Conservation (phyloP, 2,329 filamentous ascomycete species). For the Mycosphaerella arachidis region DNA sequence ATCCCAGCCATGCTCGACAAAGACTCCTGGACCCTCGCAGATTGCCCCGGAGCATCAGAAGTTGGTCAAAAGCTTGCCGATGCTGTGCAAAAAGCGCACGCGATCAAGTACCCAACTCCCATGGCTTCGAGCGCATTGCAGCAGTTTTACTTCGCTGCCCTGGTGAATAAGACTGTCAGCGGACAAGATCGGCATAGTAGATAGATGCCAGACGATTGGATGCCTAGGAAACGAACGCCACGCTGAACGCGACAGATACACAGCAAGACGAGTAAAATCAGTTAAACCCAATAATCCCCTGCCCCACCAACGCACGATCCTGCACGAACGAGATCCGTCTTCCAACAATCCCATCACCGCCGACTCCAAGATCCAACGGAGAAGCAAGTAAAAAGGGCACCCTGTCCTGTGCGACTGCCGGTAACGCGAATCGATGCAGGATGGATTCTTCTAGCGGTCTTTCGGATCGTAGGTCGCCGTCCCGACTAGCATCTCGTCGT, state of each 20-base stretch:
- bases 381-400: conserved; percentile 17
- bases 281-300: conserved; percentile 30
- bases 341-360: conserved; percentile 26
- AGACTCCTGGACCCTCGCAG: conserved; percentile 32
- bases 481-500: conserved; percentile 13
- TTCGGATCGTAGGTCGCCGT: conserved; percentile 21
- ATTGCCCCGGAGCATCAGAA: conserved; percentile 36
- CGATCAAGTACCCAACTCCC: conserved; percentile 32
- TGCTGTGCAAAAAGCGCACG: conserved; percentile 39
- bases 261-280: conserved; percentile 11
- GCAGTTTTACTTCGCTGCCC: conserved; percentile 32
- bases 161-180: conserved; percentile 21
- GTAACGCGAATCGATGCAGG: conserved; percentile 19
- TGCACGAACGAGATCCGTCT: conserved; percentile 23
- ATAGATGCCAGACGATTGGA: background rate
- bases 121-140: conserved; percentile 35
- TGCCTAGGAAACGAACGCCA: background rate
- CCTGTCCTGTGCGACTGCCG: conserved; percentile 1
- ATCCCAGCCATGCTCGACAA: conserved; percentile 34
- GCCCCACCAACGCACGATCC: conserved; percentile 16
- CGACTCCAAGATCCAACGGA: conserved; percentile 25
- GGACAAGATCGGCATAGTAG: conserved; percentile 15
- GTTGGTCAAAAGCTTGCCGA: conserved; percentile 37
- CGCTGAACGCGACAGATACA: background rate
- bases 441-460: conserved; percentile 3